Base-by-base conservation (phyloP, 768 basidiomycete species). In the Cantharellus anzutake region DNA sequence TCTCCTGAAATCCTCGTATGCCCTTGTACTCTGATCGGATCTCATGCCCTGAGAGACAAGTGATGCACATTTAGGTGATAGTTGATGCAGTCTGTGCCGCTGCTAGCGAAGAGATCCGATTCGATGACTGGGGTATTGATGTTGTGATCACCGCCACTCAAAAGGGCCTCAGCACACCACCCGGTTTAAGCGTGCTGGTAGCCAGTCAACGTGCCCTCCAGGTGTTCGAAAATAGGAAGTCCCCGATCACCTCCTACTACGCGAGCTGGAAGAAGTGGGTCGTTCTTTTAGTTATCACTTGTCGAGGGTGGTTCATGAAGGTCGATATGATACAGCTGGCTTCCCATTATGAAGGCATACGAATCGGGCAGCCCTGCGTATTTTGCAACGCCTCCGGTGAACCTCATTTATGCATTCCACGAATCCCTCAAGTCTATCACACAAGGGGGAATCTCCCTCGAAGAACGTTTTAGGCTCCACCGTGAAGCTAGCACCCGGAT, bases 1-100 rank as follows among this genome's bases (percentile, higher is more conserved):
- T 91, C 89, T 0, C 93, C 94, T 1, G 79, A 86, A 5, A 91
- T 92, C 0, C 74, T 99, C 62, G 86, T 89, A 64, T 61, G 63
- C 37, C 48, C 39, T 16, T 11, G 11, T 35, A 3, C 34, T 37
- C 44, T 29, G 56, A 41, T 14, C 16, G 2, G 41, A 42, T 34
- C 41, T 5, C 34, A 57, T 55, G 52, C 7, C 41, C 60, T 63
- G n/a, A 63, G 59, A 35, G 2, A n/a, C 34, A 41, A 48, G 11
- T 48, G 44, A 11, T 16, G 4, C 35, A 51, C 37, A 35, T 41
- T 20, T 42, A 86, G 83, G 74, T 91, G 50, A 74, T 86, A 4
- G 75, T 91, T 61, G 96, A 99, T 67, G 89, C 81, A n/a, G 96
- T 99, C 37, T 99, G 96, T 72, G 84, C 91, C 2, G 91, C 97